These are phyloP conservation scores for Inonotus obliquus DNA, from an alignment of 1,284 basidiomycete genomes.

Conservation along the genomic window DNA sequence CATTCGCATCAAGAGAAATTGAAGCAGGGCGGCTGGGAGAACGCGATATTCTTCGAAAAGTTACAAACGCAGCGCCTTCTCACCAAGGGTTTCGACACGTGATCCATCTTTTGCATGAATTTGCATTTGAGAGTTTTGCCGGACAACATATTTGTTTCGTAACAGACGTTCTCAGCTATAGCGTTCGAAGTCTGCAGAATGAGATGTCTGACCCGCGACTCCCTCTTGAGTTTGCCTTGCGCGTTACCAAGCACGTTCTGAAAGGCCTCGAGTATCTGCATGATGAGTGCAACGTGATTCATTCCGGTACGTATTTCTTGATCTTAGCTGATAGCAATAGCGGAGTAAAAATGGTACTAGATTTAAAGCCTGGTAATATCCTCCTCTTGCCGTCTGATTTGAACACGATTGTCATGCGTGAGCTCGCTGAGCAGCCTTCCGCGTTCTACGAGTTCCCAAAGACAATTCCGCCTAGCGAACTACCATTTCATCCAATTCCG, in stretches of 20 bases:
- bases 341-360: constrained; percentile 19
- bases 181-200: constrained; percentile 32
- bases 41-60: not conserved
- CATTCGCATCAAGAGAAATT: not conserved
- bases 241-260: constrained; percentile 42
- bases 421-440: constrained; percentile 19
- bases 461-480: constrained; percentile 15
- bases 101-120: constrained; percentile 12
- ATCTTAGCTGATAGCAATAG: not conserved
- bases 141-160: constrained; percentile 45
- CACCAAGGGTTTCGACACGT: constrained; percentile 3
- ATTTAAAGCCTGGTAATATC: constrained; percentile 47
- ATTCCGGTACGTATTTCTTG: constrained; percentile 21
- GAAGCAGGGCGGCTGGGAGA: not conserved
- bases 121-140: constrained; percentile 17
- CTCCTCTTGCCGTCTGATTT: constrained; percentile 29
- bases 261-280: constrained; percentile 46
- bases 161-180: constrained; percentile 40
- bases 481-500: not conserved
- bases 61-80: not conserved
- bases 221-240: constrained; percentile 40
- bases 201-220: constrained; percentile 29
- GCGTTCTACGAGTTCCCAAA: not conserved
- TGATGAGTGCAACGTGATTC: constrained; percentile 38
- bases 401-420: constrained; percentile 14